Conservation (phyloP, 164 flowering plant genomes). For the Kalanchoe fedtschenkoi region DNA sequence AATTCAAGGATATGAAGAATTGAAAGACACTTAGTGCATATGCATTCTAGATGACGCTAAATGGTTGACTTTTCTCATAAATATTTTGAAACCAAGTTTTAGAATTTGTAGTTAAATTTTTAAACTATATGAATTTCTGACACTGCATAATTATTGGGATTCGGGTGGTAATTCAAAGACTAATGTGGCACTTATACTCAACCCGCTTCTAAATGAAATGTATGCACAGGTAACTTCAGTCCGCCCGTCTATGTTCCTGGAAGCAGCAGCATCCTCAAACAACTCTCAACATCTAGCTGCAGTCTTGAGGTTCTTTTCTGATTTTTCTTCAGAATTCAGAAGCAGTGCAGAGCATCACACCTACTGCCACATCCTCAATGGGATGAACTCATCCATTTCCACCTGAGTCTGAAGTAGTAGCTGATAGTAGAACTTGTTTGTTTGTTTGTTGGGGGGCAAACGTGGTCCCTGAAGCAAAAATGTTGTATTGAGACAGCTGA, state of each 20-base stretch:
- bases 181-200: not conserved
- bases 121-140: too few relatives aligned
- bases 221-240: conserved; percentile 56
- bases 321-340: conserved; percentile 71
- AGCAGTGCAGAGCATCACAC: conserved; percentile 48
- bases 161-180: not conserved
- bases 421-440: too few relatives aligned
- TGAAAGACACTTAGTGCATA: too few relatives aligned
- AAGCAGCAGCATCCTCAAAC: conserved; percentile 69
- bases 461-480: too few relatives aligned
- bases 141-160: too few relatives aligned
- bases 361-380: conserved; percentile 40
- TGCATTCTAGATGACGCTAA: too few relatives aligned
- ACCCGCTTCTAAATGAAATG: not conserved
- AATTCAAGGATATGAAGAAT: too few relatives aligned
- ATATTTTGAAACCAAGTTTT: too few relatives aligned
- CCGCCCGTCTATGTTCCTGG: conserved; percentile 80
- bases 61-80: too few relatives aligned
- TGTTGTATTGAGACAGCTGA: too few relatives aligned
- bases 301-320: conserved; percentile 72
- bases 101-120: too few relatives aligned
- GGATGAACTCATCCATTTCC: conserved; percentile 29
- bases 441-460: too few relatives aligned
- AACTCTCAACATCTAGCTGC: conserved; percentile 76
- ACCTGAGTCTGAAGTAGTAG: conserved; percentile 18